Evolutionary conservation across 345 rosid species (phyloP).

Genomic region (Citrus inodora): DNA sequence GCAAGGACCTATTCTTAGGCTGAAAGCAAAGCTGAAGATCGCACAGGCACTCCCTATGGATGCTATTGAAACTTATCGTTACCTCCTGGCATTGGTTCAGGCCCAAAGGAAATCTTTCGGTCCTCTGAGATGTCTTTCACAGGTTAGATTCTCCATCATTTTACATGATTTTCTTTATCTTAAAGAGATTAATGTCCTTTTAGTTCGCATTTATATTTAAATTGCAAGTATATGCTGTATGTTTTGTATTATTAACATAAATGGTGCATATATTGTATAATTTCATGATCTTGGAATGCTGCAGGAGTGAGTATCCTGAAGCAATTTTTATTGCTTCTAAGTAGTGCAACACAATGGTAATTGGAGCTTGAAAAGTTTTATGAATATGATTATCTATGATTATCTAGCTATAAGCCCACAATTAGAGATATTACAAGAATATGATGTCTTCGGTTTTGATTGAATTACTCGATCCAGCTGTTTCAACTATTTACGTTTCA

Average conservation of each 20-base stretch:
- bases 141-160: constrained; percentile 38
- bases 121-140: constrained; percentile 51
- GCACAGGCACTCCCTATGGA: constrained; percentile 63
- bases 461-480: background rate
- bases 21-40: constrained; percentile 80
- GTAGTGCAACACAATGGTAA: background rate
- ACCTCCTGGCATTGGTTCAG: constrained; percentile 90
- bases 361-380: background rate
- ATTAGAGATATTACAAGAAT: background rate
- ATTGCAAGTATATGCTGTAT: background rate
- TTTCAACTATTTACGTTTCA: background rate
- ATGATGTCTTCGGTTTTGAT: background rate
- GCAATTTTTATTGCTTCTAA: background rate
- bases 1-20: constrained; percentile 72
- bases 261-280: background rate
- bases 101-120: constrained; percentile 85
- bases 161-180: constrained; percentile 1
- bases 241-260: background rate
- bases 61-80: constrained; percentile 79
- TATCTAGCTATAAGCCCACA: background rate
- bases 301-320: background rate
- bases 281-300: background rate
- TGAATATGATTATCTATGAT: background rate
- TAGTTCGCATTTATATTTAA: background rate
- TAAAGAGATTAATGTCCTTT: background rate